These are phyloP conservation scores for Salix purpurea DNA, from an alignment of 345 rosid species.

Conservation along the genomic window DNA sequence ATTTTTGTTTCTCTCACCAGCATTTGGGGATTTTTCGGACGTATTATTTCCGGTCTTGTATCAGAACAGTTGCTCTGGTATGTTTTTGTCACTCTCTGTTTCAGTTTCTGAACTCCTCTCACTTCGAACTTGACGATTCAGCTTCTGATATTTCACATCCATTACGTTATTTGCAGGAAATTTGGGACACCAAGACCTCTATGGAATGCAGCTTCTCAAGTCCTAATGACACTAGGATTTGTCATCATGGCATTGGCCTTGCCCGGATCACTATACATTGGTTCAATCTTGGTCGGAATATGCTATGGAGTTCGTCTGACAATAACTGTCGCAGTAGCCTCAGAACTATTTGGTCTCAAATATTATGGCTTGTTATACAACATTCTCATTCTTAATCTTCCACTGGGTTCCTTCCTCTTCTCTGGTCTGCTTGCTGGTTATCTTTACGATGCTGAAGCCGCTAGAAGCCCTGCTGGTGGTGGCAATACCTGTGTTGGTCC, in stretches of 20 bases:
- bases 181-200: slow-evolving; percentile 47
- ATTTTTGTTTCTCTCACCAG: slow-evolving; percentile 56
- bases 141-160: background rate
- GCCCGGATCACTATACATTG: slow-evolving; percentile 54
- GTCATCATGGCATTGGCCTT: slow-evolving; percentile 47
- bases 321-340: slow-evolving; percentile 44
- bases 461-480: slow-evolving; percentile 33
- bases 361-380: slow-evolving; percentile 48
- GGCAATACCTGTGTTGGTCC: slow-evolving; percentile 47
- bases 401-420: slow-evolving; percentile 55
- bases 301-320: slow-evolving; percentile 54
- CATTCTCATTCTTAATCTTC: slow-evolving; percentile 43
- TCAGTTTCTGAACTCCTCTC: background rate
- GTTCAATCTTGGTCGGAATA: slow-evolving; percentile 49
- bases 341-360: slow-evolving; percentile 61
- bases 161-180: slow-evolving; percentile 28
- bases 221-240: slow-evolving; percentile 46
- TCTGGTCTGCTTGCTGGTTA: slow-evolving; percentile 61
- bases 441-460: slow-evolving; percentile 53
- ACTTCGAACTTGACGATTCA: background rate
- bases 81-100: background rate
- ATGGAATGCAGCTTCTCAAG: slow-evolving; percentile 51
- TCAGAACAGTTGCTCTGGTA: slow-evolving; percentile 50
- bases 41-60: slow-evolving; percentile 42
- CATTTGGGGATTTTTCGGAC: slow-evolving; percentile 64